Base-by-base conservation (phyloP, 257 asterid species). In the Gentiana macrophylla region DNA sequence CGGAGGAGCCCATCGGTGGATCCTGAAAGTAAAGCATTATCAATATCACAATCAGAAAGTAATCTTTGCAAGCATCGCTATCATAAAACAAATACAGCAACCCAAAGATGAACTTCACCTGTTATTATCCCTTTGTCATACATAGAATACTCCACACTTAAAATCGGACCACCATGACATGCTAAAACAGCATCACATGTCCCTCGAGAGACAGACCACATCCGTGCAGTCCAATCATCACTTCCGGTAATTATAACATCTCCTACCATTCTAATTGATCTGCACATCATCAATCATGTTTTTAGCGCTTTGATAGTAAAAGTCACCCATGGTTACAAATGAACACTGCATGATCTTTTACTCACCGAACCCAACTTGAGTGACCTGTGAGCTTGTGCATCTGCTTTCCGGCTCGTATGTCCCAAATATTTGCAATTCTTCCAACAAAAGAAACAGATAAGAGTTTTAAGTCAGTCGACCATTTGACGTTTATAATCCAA, bases 181-280 rank as follows among this genome's bases (percentile, higher is more conserved):
- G 98, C 87, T 56, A 91, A 81, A 76, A 91, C 98, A 64, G 94
- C 96, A 47, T 83, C 94, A 76, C 98, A 91, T 15, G 82, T 70
- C 77, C 98, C 98, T 75, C 77, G 88, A 47, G 95, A 84, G 57
- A 81, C 80, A 60, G 98, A 87, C 97, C 98, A 91, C 59, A 87
- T 70, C 55, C 98, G 89, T 60, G 96, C 95, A 47, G 98, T 91
- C 98, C 98, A 91, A 68, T 91, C 98, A 81, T 91, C 98, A 78
- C 98, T 91, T 32, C 97, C 98, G 8, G 98, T 87, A 65, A 91
- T 66, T 59, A 91, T 64, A 51, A 90, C 82, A 78, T 91, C 97
- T 54, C 95, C 98, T 43, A 82, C 96, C 96, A 91, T 84, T 83
- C 94, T 84, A 64, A 91, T 81, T 58, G 98, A 87, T 81, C 98